Evolutionary conservation across 2,329 filamentous ascomycete species (phyloP), one percentile per base, ranked within the genome.

Genomic region (Anisogramma anomala): DNA sequence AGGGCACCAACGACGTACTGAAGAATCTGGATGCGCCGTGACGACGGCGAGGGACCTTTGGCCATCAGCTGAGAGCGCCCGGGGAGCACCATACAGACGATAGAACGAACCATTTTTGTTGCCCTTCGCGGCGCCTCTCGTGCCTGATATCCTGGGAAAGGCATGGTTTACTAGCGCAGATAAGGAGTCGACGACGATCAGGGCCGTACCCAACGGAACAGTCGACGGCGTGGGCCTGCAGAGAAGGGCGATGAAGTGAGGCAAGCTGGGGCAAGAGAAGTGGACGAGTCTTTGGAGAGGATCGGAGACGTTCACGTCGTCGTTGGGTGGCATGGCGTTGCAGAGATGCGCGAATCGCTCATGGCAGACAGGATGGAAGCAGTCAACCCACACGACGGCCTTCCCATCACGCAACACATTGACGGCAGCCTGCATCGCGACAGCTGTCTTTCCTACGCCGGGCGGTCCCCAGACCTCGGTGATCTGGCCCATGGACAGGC

Each of bases 391-490:
- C 33, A 88, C 70, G 38, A 88, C 85, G 47, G 68, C 67, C 28
- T 73, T 63, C 34, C 75, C 74, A 46, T 69, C 65, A 39, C 61
- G 63, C 36, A 94, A 60, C 14, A 77, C 75, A 56, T 73, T 77
- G 10, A 73, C 71, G 45, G 79, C 70, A 32, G 84, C 63, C 55
- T 86, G 84, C 52, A 89, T 71, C 26, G 80, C 83, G 51, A 95
- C 66, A 10, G 81, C 71, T 3, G 86, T 94, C 67, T 94, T 95
- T 22, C 88, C 89, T 19, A 75, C 75, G 2, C 87, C 88, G 7
- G 85, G 82, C 9, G 88, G 86, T 0, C 89, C 89, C 73, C 84
- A 94, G 36, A 94, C 65, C 60, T 96, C 89, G 3, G 83, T 84
- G 31, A 94, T 70, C 57, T 86, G 83, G 11, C 87, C 85, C 42